Conservation (phyloP, 2,329 filamentous ascomycete genomes). For the Tolypocladium ophioglossoides region DNA sequence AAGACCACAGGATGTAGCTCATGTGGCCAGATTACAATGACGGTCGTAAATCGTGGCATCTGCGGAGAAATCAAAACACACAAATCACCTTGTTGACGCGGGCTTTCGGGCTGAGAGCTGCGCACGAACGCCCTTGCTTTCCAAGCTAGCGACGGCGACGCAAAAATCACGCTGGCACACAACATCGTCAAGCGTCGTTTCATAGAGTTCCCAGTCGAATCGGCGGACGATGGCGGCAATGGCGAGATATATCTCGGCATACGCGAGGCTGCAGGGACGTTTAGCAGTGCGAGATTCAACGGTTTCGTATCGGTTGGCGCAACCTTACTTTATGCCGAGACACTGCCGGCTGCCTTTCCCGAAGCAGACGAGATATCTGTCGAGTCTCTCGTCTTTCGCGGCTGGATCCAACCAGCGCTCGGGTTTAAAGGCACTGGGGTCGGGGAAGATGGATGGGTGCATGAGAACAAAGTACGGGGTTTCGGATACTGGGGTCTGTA, state of each 20-base stretch:
- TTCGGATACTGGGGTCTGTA: constrained; percentile 1
- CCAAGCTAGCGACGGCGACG: constrained; percentile 9
- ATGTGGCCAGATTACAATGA: too few relatives aligned
- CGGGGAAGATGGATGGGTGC: constrained; percentile 5
- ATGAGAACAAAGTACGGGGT: constrained; percentile 9
- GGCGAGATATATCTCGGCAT: constrained; percentile 5
- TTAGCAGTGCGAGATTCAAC: too few relatives aligned
- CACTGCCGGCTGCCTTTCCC: constrained; percentile 3
- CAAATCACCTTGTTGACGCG: too few relatives aligned
- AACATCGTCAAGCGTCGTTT: constrained; percentile 5
- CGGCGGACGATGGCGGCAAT: constrained; percentile 1
- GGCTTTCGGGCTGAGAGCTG: not conserved
- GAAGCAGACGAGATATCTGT: constrained; percentile 1
- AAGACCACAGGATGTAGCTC: too few relatives aligned
- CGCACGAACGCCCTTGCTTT: constrained; percentile 7
- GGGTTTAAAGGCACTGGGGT: not conserved
- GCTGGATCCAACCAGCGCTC: constrained; percentile 2
- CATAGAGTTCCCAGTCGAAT: constrained; percentile 7
- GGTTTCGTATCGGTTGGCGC: not conserved
- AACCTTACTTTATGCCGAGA: constrained; percentile 1
- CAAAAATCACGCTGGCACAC: constrained; percentile 6
- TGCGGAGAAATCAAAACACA: too few relatives aligned
- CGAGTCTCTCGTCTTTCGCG: not conserved
- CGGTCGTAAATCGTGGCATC: not conserved
- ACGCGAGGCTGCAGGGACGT: constrained; percentile 1